Conservation (phyloP, 768 basidiomycete species). For the Artomyces pyxidatus region DNA sequence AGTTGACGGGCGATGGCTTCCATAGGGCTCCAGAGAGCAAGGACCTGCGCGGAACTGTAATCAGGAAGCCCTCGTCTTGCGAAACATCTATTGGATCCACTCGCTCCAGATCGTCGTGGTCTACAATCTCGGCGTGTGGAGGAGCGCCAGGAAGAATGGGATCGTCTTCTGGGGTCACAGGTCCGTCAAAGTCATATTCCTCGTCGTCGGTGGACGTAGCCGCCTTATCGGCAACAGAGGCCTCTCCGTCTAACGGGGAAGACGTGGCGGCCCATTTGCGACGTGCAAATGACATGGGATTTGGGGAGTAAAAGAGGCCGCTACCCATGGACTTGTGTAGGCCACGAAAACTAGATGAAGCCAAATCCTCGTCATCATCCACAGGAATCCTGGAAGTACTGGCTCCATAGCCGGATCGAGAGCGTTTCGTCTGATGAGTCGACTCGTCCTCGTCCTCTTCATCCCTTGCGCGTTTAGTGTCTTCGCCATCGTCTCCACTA, state of each 20-base stretch:
- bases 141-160: neutral
- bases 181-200: slow-evolving; percentile 17
- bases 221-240: neutral
- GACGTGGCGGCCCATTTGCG: neutral
- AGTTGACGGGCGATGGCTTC: slow-evolving; percentile 14
- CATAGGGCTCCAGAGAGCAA: slow-evolving; percentile 1
- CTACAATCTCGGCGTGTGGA: neutral
- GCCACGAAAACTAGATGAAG: neutral
- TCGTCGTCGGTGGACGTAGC: slow-evolving; percentile 9
- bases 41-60: slow-evolving; percentile 2
- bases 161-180: slow-evolving; percentile 15
- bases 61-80: neutral
- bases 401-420: neutral
- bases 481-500: neutral
- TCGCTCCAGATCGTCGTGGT: neutral
- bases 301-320: neutral
- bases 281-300: neutral
- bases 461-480: neutral
- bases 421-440: neutral
- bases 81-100: neutral
- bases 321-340: neutral
- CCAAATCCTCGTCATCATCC: neutral
- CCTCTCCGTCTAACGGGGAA: neutral
- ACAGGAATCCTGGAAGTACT: too few relatives aligned
- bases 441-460: neutral